Evolutionary conservation across 2,329 filamentous ascomycete species (phyloP), one percentile per base, ranked within the genome.

Genomic region (Fusarium metavorans): DNA sequence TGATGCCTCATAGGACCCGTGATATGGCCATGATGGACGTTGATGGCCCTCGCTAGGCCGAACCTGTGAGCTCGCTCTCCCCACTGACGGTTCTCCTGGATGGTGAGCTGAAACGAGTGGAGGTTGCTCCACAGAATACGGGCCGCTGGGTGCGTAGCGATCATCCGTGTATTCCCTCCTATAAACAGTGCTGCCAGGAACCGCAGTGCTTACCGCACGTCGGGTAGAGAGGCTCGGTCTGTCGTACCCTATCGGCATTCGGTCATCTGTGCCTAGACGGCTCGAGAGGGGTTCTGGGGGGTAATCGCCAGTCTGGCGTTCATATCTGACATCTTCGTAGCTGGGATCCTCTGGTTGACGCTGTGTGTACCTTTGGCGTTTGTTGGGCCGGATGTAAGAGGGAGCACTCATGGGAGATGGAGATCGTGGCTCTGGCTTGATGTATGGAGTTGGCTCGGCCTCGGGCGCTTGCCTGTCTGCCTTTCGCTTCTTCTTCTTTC

Each of bases 381-480:
- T 92, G 74, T 83, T 84, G 11, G 90, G 88, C 58, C 89, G 86
- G 35, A 85, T 81, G 69, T 87, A 86, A n/a, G 88, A 84, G 23
- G 87, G 86, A 20, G 86, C 86, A 70, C 84, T 84, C 60, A 91
- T 81, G 10, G 90, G 91, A 8, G 91, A 92, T 2, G 89, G 88
- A 2, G 91, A 93, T 57, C 85, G 86, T n/a, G 91, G 91, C 78
- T 93, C 91, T 27, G 87, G 83, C 77, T 93, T 93, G 76, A 93
- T 91, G 72, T 87, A 86, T 11, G 90, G 88, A 37, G 85, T 87
- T 41, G 81, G 82, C 61, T 87, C 85, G 48, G 82, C 79, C 71
- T 88, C 87, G 59, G 81, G 83, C 79, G 82, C 85, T 84, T 85
- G 85, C 76, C 82, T 84, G 69, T 88, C 88, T 48, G 85, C 85